These are phyloP conservation scores for Thymus quinquecostatus DNA, from an alignment of 257 asterid species.

Conservation along the genomic window DNA sequence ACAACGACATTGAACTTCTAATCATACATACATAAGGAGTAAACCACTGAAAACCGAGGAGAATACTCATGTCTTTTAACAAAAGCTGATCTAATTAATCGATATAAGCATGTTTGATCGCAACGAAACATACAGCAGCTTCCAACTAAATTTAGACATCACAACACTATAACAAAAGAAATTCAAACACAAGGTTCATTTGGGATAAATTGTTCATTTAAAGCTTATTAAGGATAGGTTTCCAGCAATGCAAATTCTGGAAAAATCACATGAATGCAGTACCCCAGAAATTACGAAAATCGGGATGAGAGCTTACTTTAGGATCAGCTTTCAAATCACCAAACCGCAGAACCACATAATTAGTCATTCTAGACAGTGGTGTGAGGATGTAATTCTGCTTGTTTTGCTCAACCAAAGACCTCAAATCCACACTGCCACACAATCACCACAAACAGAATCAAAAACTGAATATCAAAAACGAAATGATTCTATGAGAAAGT, in stretches of 20 bases:
- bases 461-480: neutral
- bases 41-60: neutral
- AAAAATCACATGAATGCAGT: neutral
- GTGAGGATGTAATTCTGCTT: constrained; percentile 66
- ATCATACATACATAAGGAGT: neutral
- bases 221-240: neutral
- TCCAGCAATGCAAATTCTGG: neutral
- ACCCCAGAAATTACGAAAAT: neutral
- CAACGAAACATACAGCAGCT: too few relatives aligned
- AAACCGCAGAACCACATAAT: constrained; percentile 83
- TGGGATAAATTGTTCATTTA: too few relatives aligned
- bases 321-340: constrained; percentile 63
- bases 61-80: too few relatives aligned
- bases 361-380: constrained; percentile 89
- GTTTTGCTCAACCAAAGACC: constrained; percentile 82
- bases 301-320: constrained; percentile 45
- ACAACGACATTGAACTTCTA: constrained; percentile 28
- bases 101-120: neutral
- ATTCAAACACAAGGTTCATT: constrained; percentile 1
- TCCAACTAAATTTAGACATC: neutral
- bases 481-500: neutral
- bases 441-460: constrained; percentile 26
- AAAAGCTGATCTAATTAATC: neutral
- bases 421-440: constrained; percentile 84
- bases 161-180: neutral